Evolutionary conservation across 371 early-diverging fungal genomes (phyloP).

Genomic region (Circinella umbellata): DNA sequence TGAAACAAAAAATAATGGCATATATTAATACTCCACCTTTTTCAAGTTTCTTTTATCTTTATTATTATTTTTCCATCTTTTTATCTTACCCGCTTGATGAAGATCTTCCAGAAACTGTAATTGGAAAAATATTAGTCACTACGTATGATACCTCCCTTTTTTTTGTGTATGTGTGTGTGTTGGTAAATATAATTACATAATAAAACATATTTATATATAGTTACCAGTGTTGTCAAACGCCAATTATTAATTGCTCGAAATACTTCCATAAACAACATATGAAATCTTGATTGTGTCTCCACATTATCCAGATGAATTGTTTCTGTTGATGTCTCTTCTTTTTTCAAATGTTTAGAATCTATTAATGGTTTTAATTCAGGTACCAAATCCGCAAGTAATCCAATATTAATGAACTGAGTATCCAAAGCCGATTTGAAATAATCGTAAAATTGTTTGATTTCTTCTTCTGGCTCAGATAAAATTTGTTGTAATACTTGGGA

Average conservation of each 20-base stretch:
- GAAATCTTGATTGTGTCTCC: slow-evolving; percentile 45
- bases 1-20: no score
- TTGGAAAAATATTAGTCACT: no score
- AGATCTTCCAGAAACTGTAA: slow-evolving; percentile 46
- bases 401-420: slow-evolving; percentile 39
- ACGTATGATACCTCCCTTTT: no score
- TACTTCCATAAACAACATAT: slow-evolving; percentile 45
- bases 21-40: no score
- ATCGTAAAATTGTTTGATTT: slow-evolving; percentile 38
- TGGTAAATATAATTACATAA: no score
- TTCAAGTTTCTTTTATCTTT: not conserved
- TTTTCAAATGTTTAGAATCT: slow-evolving; percentile 16
- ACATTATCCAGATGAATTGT: slow-evolving; percentile 34
- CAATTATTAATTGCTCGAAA: slow-evolving; percentile 44
- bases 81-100: slow-evolving; percentile 39
- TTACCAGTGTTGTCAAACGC: slow-evolving; percentile 48
- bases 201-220: no score
- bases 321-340: not conserved
- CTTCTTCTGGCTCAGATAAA: slow-evolving; percentile 48
- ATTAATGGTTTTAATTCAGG: slow-evolving; percentile 45
- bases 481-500: slow-evolving; percentile 51
- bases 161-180: no score
- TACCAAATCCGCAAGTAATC: slow-evolving; percentile 37
- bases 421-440: slow-evolving; percentile 37
- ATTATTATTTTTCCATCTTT: not conserved